A percentile compares a stretch with the other conserved stretches of the same genome.
These are phyloP conservation scores for Candida anglica DNA, from an alignment of 805 yeast genomes.

Conservation along the genomic window DNA sequence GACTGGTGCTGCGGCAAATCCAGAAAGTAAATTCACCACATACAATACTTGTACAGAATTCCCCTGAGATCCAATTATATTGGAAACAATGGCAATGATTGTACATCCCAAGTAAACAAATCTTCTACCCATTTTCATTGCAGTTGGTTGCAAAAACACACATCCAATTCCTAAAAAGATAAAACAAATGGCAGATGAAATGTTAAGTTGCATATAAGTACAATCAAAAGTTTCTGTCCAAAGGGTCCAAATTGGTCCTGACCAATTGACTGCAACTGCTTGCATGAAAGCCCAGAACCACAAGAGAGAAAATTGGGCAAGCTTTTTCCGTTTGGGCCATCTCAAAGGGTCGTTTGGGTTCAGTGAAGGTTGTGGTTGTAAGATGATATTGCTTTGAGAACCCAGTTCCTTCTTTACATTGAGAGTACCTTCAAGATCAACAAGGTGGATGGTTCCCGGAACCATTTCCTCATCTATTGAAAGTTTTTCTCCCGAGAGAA, in stretches of 20 bases:
- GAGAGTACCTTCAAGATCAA: constrained; percentile 36
- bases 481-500: no score
- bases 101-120: constrained; percentile 25
- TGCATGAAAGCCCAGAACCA: constrained; percentile 23
- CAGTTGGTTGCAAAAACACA: constrained; percentile 31
- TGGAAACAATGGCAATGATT: constrained; percentile 16
- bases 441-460: constrained; percentile 51
- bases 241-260: constrained; percentile 25
- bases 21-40: constrained; percentile 19
- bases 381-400: constrained; percentile 17
- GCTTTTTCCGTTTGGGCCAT: constrained; percentile 28
- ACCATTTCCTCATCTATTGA: constrained; percentile 33
- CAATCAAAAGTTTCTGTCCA: constrained; percentile 23
- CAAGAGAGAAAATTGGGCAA: constrained; percentile 22
- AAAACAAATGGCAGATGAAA: constrained; percentile 22
- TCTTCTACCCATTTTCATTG: constrained; percentile 26
- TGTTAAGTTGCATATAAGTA: constrained; percentile 19
- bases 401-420: constrained; percentile 19
- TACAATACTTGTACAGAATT: constrained; percentile 16
- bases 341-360: constrained; percentile 33
- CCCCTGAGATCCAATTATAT: constrained; percentile 23
- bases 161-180: constrained; percentile 33
- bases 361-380: constrained; percentile 32
- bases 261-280: constrained; percentile 26
- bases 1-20: constrained; percentile 38